These are phyloP conservation scores for Cystobasidium sp. DNA, from an alignment of 1,284 basidiomycete species.

Conservation along the genomic window DNA sequence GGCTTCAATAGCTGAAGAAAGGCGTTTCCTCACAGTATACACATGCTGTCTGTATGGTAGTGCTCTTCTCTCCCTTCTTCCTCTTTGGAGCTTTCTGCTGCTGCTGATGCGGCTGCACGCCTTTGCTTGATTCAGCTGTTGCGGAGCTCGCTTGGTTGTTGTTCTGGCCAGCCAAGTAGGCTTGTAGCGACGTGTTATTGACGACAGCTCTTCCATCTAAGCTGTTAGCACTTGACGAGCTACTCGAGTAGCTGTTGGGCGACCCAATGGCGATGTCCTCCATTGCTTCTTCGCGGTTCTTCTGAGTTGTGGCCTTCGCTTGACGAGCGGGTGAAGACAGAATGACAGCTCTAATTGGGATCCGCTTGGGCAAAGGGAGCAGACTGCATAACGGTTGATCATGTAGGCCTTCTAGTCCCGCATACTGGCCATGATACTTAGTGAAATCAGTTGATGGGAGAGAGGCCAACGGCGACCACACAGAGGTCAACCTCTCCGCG, in stretches of 20 bases:
- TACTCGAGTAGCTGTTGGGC: background rate
- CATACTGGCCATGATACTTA: no score
- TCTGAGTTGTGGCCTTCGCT: no score
- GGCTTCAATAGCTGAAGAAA: background rate
- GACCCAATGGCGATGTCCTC: background rate
- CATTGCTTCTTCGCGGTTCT: background rate
- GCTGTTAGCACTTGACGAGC: slow-evolving; percentile 2
- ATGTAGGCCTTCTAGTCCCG: no score
- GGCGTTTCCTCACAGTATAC: slow-evolving; percentile 11
- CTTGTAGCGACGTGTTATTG: background rate
- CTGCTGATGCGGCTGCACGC: background rate
- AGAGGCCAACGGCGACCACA: no score
- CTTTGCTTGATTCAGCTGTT: background rate
- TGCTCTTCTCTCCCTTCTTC: slow-evolving; percentile 38
- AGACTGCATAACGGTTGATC: no score
- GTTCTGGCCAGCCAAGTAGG: no score
- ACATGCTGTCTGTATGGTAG: slow-evolving; percentile 36
- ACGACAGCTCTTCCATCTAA: background rate
- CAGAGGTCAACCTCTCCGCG: no score
- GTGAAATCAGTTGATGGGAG: no score
- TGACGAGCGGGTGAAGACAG: no score
- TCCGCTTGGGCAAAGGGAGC: no score
- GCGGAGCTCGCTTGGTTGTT: no score
- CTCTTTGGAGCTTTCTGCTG: slow-evolving; percentile 18
- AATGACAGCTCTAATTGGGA: no score